phyloP scores from a whole-genome alignment of 2,329 filamentous ascomycete species.

The Trichoderma endophyticum region DNA sequence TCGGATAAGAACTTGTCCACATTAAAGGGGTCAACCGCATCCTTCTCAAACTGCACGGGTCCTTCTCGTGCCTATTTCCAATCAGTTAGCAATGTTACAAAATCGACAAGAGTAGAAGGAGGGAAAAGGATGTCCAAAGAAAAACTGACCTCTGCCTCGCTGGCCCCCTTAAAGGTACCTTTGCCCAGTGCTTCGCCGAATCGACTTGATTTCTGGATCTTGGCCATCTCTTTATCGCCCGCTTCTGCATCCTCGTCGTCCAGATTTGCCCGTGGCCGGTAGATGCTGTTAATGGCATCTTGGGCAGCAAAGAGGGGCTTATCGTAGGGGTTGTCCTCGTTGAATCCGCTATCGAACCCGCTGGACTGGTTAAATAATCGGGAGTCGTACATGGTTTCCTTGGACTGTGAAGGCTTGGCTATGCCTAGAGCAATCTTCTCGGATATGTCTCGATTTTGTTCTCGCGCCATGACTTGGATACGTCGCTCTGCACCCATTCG shows the following conservation, averaged over 20 bases:
- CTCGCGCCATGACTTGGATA: slow-evolving; percentile 87
- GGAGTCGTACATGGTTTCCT: slow-evolving; percentile 96
- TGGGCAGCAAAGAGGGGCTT: slow-evolving; percentile 96
- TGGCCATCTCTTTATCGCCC: slow-evolving; percentile 79
- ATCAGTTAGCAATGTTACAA: slow-evolving; percentile 30
- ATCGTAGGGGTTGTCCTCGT: slow-evolving; percentile 96
- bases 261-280: slow-evolving; percentile 72
- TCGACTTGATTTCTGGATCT: slow-evolving; percentile 78
- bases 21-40: slow-evolving; percentile 80
- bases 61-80: slow-evolving; percentile 67
- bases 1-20: slow-evolving; percentile 92
- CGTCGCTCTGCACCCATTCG: slow-evolving; percentile 93
- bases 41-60: slow-evolving; percentile 95
- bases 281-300: slow-evolving; percentile 92
- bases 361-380: slow-evolving; percentile 90
- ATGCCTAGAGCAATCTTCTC: slow-evolving; percentile 94
- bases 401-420: slow-evolving; percentile 88
- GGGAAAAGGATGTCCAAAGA: no score
- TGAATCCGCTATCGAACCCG: slow-evolving; percentile 88
- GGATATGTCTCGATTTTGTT: slow-evolving; percentile 94
- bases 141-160: slow-evolving; percentile 67
- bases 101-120: not conserved
- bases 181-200: slow-evolving; percentile 84
- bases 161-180: slow-evolving; percentile 86
- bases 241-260: slow-evolving; percentile 76